Conservation (phyloP, 1,284 basidiomycete genomes). For the Apiotrichum veenhuisii region DNA sequence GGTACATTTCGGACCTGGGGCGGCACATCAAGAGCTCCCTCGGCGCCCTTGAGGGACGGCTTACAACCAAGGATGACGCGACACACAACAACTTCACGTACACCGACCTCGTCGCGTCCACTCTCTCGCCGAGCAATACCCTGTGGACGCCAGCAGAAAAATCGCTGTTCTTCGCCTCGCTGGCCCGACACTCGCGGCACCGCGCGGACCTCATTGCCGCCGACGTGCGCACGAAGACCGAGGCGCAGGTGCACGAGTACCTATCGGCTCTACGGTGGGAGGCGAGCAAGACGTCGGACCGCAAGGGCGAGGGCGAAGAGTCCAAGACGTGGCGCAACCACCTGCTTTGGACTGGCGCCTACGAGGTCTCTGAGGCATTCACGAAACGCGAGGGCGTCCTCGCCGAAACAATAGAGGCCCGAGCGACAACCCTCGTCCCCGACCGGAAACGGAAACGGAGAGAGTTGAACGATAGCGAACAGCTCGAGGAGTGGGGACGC, state of each 20-base stretch:
- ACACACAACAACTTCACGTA: neutral
- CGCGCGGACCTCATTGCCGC: conserved; percentile 67
- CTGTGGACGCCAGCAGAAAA: conserved; percentile 67
- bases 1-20: conserved; percentile 12
- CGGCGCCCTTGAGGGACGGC: neutral
- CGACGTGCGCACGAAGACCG: conserved; percentile 60
- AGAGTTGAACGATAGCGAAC: neutral
- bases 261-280: conserved; percentile 53
- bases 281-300: neutral
- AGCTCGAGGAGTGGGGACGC: neutral
- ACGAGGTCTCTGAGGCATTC: conserved; percentile 62
- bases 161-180: conserved; percentile 63
- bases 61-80: neutral
- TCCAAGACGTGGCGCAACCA: conserved; percentile 15
- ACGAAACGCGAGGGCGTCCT: conserved; percentile 53
- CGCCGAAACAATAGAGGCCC: neutral
- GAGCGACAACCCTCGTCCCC: neutral
- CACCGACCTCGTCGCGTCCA: neutral
- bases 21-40: neutral
- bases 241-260: conserved; percentile 61
- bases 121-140: conserved; percentile 14
- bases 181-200: conserved; percentile 61
- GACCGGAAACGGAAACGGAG: neutral
- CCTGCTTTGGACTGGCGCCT: conserved; percentile 26
- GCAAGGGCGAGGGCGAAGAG: conserved; percentile 39